Percentiles rank a stretch among this genome's conserved stretches.
These are phyloP conservation scores for Exophiala sp. DNA, from an alignment of 2,329 filamentous ascomycete species.

Conservation along the genomic window DNA sequence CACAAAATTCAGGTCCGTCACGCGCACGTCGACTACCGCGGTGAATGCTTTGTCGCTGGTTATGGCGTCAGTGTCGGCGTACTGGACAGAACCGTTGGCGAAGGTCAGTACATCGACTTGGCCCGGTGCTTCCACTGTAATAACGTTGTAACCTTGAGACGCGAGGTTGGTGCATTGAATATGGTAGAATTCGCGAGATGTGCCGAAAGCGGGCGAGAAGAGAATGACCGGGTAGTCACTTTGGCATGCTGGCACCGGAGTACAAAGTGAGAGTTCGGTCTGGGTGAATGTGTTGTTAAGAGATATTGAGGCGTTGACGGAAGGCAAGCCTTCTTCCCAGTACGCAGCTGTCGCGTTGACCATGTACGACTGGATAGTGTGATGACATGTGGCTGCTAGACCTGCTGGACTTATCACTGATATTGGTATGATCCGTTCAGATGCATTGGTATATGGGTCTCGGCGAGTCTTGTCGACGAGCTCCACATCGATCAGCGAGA, in stretches of 20 bases:
- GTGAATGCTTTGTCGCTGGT: not conserved
- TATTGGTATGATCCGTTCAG: not conserved
- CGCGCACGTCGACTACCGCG: not conserved
- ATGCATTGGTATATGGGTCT: not conserved
- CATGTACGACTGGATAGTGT: not conserved
- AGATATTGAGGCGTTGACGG: not conserved
- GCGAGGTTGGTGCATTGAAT: not conserved
- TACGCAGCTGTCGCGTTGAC: not conserved
- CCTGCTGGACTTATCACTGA: not conserved
- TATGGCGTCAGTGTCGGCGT: not conserved
- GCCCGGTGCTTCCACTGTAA: not conserved
- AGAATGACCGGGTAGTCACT: not conserved
- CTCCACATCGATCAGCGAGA: not conserved
- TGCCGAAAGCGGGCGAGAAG: not conserved
- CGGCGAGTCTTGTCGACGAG: not conserved
- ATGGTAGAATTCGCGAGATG: not conserved
- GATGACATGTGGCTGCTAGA: not conserved
- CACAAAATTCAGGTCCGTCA: not conserved
- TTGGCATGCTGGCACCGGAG: not conserved
- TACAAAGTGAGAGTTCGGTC: not conserved
- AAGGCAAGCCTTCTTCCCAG: not conserved
- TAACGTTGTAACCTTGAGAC: not conserved
- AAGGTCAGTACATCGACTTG: not conserved
- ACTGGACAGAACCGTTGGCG: not conserved
- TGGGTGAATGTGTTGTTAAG: not conserved